Evolutionary conservation across 805 yeast genomes (phyloP).

Genomic region (Hyphopichia homilentoma): DNA sequence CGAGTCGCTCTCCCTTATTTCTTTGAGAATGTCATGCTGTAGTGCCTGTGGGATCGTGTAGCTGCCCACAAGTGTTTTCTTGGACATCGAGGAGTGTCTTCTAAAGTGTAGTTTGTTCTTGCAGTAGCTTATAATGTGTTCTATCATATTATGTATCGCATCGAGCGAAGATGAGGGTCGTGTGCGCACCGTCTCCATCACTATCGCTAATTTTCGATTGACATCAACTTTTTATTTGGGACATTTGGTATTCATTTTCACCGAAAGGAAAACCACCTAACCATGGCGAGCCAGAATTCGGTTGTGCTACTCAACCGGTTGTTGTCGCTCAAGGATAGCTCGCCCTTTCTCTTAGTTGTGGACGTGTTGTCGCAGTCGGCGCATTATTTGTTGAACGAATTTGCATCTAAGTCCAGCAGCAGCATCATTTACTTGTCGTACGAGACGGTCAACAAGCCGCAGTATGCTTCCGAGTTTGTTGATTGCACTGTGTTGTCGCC

Average conservation of each 20-base stretch:
- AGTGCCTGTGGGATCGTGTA: conserved; percentile 30
- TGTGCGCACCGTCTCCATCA: background rate
- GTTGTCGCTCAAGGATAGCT: conserved; percentile 62
- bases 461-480: conserved; percentile 45
- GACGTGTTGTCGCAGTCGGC: conserved; percentile 76
- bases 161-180: no score
- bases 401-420: conserved; percentile 39
- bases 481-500: conserved; percentile 33
- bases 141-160: no score
- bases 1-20: conserved; percentile 15
- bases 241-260: no score
- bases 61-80: conserved; percentile 21
- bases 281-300: conserved; percentile 32
- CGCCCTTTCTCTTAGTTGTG: conserved; percentile 66
- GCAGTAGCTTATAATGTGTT: no score
- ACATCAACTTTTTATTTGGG: no score
- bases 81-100: no score
- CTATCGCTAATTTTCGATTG: background rate
- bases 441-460: conserved; percentile 58
- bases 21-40: conserved; percentile 21
- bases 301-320: conserved; percentile 62
- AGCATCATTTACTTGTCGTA: conserved; percentile 58
- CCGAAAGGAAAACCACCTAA: no score
- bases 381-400: conserved; percentile 51
- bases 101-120: no score